phyloP scores from a whole-genome alignment of 148 eudicot genomes.

The Spergularia bocconei region DNA sequence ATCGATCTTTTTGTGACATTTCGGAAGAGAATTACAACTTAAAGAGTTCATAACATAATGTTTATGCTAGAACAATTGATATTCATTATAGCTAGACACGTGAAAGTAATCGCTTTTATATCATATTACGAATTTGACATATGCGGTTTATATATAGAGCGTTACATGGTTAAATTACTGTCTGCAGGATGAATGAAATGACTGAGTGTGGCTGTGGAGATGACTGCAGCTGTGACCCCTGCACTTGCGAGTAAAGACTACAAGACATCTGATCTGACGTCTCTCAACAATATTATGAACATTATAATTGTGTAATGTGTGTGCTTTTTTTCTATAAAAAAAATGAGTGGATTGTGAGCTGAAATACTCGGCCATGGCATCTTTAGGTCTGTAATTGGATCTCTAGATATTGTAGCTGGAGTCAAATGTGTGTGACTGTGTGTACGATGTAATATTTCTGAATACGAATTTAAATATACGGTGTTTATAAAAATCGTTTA shows the following conservation, averaged over 20 bases:
- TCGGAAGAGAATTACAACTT: no score
- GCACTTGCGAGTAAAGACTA: constrained; percentile 30
- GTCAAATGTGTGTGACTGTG: constrained; percentile 4
- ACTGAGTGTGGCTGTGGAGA: constrained; percentile 52
- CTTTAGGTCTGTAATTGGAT: constrained; percentile 9
- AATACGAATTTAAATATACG: neutral
- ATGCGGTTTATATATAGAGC: no score
- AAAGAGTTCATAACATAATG: no score
- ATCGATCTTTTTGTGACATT: no score
- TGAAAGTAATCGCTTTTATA: no score
- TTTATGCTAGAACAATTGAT: no score
- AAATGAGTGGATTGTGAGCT: constrained; percentile 17
- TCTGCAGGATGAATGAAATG: constrained; percentile 28
- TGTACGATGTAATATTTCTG: constrained; percentile 2
- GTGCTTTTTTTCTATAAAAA: neutral
- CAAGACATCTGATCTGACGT: neutral
- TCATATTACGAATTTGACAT: no score
- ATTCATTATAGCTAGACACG: no score
- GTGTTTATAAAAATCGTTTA: neutral
- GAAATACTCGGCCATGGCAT: constrained; percentile 19
- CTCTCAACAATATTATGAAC: neutral
- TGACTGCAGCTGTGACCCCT: constrained; percentile 56
- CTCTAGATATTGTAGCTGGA: constrained; percentile 14
- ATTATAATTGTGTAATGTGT: neutral
- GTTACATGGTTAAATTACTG: neutral